phyloP scores from a whole-genome alignment of 2,329 filamentous ascomycete species.

The Fusarium algeriense region DNA sequence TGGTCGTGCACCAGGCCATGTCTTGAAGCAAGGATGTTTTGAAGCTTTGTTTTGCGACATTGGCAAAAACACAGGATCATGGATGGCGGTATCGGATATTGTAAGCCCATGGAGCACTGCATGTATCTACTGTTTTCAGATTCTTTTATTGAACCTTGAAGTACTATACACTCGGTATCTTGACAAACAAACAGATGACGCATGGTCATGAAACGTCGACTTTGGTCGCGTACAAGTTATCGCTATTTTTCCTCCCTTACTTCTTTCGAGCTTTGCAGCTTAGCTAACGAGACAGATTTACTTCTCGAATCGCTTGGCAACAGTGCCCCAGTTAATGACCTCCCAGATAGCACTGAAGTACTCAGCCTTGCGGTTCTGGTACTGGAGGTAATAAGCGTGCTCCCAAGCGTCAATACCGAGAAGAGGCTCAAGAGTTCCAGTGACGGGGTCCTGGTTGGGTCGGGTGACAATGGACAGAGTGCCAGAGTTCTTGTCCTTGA shows the following conservation, averaged over 20 bases:
- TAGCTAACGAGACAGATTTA: slow-evolving; percentile 9
- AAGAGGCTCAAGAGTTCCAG: slow-evolving; percentile 84
- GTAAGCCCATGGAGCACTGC: background rate
- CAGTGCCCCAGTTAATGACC: slow-evolving; percentile 95
- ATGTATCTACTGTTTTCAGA: slow-evolving; percentile 22
- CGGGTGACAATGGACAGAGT: slow-evolving; percentile 75
- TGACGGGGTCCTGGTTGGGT: slow-evolving; percentile 90
- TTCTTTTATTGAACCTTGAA: slow-evolving; percentile 28
- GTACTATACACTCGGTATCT: slow-evolving; percentile 41
- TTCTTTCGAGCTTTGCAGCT: background rate
- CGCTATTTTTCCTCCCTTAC: slow-evolving; percentile 23
- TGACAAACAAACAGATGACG: slow-evolving; percentile 31
- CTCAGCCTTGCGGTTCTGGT: slow-evolving; percentile 96
- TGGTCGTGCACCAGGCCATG: background rate
- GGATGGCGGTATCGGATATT: background rate
- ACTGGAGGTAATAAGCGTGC: slow-evolving; percentile 95
- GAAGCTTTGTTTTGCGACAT: background rate
- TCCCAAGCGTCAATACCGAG: slow-evolving; percentile 96
- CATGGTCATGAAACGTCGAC: background rate
- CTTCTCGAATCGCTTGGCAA: slow-evolving; percentile 79
- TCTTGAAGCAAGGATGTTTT: no score
- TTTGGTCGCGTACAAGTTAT: slow-evolving; percentile 6
- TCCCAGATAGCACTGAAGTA: slow-evolving; percentile 96
- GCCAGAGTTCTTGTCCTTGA: slow-evolving; percentile 75
- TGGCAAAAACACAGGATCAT: background rate